A percentile compares a stretch with the other conserved stretches of the same genome.
phyloP scores from a whole-genome alignment of 2,329 filamentous ascomycete genomes.

The Trichoderma sp. region DNA sequence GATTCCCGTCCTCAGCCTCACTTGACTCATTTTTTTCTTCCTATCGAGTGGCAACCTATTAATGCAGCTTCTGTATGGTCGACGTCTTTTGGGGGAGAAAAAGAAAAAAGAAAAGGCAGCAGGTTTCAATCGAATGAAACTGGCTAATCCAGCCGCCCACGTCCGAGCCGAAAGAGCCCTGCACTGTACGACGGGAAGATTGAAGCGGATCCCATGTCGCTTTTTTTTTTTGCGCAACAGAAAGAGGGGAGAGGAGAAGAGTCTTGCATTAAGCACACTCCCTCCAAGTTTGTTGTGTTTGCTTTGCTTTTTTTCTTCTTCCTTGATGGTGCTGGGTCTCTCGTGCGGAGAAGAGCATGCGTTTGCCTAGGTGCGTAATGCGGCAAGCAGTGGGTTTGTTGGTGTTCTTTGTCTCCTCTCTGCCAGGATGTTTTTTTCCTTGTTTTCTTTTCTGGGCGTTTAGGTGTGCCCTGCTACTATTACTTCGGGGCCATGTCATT shows the following conservation, averaged over 20 bases:
- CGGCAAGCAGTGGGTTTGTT: neutral
- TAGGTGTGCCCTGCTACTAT: neutral
- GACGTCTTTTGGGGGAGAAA: neutral
- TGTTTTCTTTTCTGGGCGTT: neutral
- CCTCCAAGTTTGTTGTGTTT: neutral
- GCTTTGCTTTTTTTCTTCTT: neutral
- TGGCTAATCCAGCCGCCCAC: neutral
- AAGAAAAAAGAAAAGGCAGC: neutral
- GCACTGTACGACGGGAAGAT: neutral
- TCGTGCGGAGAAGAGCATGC: conserved; percentile 3
- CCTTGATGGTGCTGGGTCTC: neutral
- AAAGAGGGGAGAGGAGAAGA: neutral
- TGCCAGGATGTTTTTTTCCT: neutral
- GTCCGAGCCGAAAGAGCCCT: neutral
- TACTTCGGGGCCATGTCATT: neutral
- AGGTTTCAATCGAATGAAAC: neutral
- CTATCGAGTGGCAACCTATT: neutral
- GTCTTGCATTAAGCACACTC: conserved; percentile 3
- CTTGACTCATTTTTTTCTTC: neutral
- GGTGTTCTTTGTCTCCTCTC: neutral
- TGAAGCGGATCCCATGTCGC: neutral
- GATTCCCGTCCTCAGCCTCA: neutral
- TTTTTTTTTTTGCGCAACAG: neutral
- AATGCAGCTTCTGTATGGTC: neutral
- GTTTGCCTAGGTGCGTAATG: neutral